These are phyloP conservation scores for Huntiella abstrusa DNA, from an alignment of 2,329 filamentous ascomycete genomes.

Conservation along the genomic window DNA sequence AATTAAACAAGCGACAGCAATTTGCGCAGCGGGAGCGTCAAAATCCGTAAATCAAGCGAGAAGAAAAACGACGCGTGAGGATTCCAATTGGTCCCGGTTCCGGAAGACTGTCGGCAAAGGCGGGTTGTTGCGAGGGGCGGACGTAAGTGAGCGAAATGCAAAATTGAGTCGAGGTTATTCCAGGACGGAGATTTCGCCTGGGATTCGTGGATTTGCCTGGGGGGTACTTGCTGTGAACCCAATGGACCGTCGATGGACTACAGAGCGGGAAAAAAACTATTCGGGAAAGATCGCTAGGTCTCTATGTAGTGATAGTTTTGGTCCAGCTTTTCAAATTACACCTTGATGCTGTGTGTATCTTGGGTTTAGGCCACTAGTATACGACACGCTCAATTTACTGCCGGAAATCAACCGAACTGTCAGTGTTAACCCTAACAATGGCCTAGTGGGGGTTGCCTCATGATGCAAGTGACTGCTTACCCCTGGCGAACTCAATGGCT, in stretches of 20 bases:
- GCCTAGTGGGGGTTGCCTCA: background rate
- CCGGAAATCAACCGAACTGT: slow-evolving; percentile 9
- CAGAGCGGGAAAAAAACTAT: slow-evolving; percentile 21
- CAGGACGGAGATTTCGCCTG: slow-evolving; percentile 4
- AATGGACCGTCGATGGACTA: slow-evolving; percentile 24
- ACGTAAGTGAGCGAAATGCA: too few relatives aligned
- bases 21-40: background rate
- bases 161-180: background rate
- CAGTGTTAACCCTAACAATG: background rate
- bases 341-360: background rate
- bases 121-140: too few relatives aligned
- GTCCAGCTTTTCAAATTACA: background rate
- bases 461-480: background rate
- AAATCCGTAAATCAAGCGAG: slow-evolving; percentile 3
- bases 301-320: slow-evolving; percentile 15
- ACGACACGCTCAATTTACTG: background rate
- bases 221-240: background rate
- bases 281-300: slow-evolving; percentile 32
- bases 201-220: slow-evolving; percentile 4
- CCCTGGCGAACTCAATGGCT: background rate
- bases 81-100: slow-evolving; percentile 11
- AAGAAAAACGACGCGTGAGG: slow-evolving; percentile 9
- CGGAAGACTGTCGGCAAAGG: background rate
- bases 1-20: too few relatives aligned
- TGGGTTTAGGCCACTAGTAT: slow-evolving; percentile 1